A percentile compares a stretch with the other conserved stretches of the same genome.
Conservation (phyloP, 345 rosid species). For the Eucalyptus grandis region DNA sequence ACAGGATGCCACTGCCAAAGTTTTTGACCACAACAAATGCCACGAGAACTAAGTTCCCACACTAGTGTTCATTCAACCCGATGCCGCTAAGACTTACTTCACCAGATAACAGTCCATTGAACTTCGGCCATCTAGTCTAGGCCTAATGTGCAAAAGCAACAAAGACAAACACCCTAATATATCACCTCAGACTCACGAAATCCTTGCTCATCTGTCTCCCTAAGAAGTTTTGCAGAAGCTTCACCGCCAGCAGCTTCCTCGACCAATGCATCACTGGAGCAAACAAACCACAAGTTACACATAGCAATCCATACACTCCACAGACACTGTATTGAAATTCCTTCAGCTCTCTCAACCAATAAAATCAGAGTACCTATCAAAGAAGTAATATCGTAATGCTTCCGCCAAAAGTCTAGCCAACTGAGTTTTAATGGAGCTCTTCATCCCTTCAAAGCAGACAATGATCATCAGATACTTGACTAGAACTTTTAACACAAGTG, state of each 20-base stretch:
- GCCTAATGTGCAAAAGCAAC: neutral
- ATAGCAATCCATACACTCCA: neutral
- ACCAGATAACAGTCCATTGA: neutral
- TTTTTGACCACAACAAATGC: neutral
- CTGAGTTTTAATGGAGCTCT: conserved; percentile 41
- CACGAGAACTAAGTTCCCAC: neutral
- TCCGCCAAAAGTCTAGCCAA: conserved; percentile 64
- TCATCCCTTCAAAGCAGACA: conserved; percentile 35
- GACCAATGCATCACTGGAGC: conserved; percentile 64
- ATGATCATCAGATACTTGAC: neutral
- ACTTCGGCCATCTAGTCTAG: neutral
- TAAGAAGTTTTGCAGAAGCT: conserved; percentile 34
- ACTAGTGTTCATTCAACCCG: neutral
- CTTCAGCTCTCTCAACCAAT: neutral
- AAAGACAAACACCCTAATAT: neutral
- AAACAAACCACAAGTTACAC: neutral
- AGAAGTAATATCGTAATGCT: conserved; percentile 54
- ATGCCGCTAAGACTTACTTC: neutral
- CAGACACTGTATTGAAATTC: neutral
- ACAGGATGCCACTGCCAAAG: neutral
- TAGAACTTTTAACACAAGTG: neutral
- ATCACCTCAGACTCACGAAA: conserved; percentile 67
- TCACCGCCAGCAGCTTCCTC: conserved; percentile 81
- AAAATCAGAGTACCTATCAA: conserved; percentile 44
- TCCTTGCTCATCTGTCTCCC: conserved; percentile 60